Conservation (phyloP, 108 stramenopile genomes). For the Aureococcus anophagefferens region DNA sequence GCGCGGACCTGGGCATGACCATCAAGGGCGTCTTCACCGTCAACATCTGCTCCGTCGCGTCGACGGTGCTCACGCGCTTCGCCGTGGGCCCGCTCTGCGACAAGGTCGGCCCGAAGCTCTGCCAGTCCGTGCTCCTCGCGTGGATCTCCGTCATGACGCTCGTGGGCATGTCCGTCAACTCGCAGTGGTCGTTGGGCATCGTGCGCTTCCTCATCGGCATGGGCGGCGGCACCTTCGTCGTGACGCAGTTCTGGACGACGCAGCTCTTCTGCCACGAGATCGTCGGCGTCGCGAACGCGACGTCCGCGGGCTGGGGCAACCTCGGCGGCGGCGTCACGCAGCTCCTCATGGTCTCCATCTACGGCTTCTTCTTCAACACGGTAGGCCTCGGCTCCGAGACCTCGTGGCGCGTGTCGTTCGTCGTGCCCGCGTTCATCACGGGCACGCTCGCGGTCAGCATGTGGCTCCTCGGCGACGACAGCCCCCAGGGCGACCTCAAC, state of each 20-base stretch:
- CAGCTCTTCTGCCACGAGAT: constrained; percentile 71
- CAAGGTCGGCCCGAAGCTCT: constrained; percentile 39
- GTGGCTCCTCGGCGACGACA: constrained; percentile 55
- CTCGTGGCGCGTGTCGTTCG: constrained; percentile 60
- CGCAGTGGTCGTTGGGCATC: constrained; percentile 35
- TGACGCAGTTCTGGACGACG: constrained; percentile 69
- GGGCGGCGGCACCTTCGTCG: constrained; percentile 68
- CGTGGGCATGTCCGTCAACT: too few species aligned
- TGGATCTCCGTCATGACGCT: too few species aligned
- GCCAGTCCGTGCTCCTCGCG: too few species aligned
- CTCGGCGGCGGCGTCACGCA: constrained; percentile 74
- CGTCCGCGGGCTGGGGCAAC: constrained; percentile 67
- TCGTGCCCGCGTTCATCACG: constrained; percentile 63
- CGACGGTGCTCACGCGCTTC: constrained; percentile 61
- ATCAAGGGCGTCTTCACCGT: constrained; percentile 62
- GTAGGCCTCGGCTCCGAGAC: constrained; percentile 27
- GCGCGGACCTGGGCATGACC: constrained; percentile 45
- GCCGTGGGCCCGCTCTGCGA: constrained; percentile 69
- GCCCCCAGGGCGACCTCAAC: constrained; percentile 71
- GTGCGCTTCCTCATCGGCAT: constrained; percentile 68
- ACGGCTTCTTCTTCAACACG: constrained; percentile 67
- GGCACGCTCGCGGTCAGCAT: constrained; percentile 39
- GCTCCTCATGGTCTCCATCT: constrained; percentile 56
- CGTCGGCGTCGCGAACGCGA: constrained; percentile 75
- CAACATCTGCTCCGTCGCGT: constrained; percentile 53